These are phyloP conservation scores for Pyricularia grisea DNA, from an alignment of 2,329 filamentous ascomycete species.

Conservation along the genomic window DNA sequence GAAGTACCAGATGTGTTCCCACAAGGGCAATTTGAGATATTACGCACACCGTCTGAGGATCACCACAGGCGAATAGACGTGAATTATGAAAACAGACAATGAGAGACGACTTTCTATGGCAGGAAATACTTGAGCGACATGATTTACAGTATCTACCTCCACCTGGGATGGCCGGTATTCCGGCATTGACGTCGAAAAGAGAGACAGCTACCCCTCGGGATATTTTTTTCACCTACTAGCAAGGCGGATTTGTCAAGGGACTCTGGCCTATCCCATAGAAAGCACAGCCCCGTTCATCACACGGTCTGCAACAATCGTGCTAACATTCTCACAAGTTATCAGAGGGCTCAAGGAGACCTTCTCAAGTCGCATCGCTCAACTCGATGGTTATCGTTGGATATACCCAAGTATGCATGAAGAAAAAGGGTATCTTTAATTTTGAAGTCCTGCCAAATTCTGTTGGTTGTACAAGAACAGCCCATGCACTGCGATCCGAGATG, in stretches of 20 bases:
- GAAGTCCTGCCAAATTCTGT: neutral
- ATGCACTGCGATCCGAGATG: neutral
- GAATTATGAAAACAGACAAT: neutral
- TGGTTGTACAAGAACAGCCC: neutral
- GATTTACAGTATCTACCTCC: neutral
- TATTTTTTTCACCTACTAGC: too few species aligned
- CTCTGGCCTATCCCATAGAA: too few species aligned
- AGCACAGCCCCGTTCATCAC: neutral
- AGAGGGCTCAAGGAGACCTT: neutral
- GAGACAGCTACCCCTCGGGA: too few species aligned
- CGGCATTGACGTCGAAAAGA: too few species aligned
- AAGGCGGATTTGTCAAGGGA: too few species aligned
- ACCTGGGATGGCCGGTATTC: neutral
- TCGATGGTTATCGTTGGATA: neutral
- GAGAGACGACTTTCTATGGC: neutral
- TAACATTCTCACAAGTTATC: neutral
- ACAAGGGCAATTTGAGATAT: neutral
- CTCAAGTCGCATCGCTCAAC: neutral
- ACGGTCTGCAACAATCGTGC: neutral
- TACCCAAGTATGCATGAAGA: neutral
- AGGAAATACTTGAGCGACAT: neutral
- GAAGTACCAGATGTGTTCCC: neutral
- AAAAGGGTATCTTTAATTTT: neutral
- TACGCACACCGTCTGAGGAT: neutral
- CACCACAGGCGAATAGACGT: neutral